A percentile compares a stretch with the other conserved stretches of the same genome.
These are phyloP conservation scores for Ceratocystis alfenasii DNA, from an alignment of 2,329 filamentous ascomycete species.

Conservation along the genomic window DNA sequence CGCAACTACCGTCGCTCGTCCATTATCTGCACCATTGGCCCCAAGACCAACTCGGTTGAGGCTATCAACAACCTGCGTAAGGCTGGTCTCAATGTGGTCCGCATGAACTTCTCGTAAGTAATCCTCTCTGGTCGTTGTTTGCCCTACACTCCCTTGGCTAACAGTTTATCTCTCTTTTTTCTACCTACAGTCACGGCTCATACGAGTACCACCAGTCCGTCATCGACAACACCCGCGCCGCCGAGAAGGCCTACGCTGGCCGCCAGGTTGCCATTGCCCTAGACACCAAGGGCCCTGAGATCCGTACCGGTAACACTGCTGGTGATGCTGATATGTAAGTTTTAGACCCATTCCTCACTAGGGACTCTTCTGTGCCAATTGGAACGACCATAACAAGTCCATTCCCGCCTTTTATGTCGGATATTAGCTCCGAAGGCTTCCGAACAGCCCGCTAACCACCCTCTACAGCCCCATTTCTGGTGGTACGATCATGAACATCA, in stretches of 20 bases:
- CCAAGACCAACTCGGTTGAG: constrained; percentile 97
- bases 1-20: constrained; percentile 92
- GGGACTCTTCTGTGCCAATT: not conserved
- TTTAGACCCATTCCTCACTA: not conserved
- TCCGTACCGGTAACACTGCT: constrained; percentile 55
- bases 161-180: no score
- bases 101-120: constrained; percentile 74
- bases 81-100: constrained; percentile 90
- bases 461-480: constrained; percentile 54
- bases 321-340: constrained; percentile 64
- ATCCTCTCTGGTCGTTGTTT: not conserved
- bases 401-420: not conserved
- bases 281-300: constrained; percentile 54
- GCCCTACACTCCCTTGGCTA: not conserved
- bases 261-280: constrained; percentile 93
- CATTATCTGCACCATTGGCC: constrained; percentile 98
- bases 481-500: constrained; percentile 83
- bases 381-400: not conserved
- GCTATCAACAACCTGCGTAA: constrained; percentile 89
- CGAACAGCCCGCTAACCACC: constrained; percentile 2
- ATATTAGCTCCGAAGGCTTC: not conserved
- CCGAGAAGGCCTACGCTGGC: constrained; percentile 64
- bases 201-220: constrained; percentile 98
- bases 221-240: constrained; percentile 86
- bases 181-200: constrained; percentile 37